phyloP scores from a whole-genome alignment of 2,329 filamentous ascomycete genomes.

The Diplodia mutila region DNA sequence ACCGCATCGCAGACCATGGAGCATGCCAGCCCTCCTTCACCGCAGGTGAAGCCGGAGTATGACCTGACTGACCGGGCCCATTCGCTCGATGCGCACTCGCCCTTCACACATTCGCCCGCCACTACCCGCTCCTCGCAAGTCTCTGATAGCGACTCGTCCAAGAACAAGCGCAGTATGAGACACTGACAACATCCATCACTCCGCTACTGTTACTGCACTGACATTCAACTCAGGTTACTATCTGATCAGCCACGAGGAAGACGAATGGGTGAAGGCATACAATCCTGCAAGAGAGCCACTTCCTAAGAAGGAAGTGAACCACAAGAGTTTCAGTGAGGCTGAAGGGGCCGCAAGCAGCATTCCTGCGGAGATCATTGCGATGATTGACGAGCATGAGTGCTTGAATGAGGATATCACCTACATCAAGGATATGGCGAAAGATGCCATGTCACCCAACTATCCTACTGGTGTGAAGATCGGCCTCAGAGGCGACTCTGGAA shows the following conservation, averaged over 20 bases:
- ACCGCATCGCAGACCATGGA: too few species aligned
- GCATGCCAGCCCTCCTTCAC: too few species aligned
- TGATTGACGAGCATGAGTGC: neutral
- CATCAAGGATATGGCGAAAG: neutral
- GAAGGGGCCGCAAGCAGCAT: neutral
- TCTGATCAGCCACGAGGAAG: neutral
- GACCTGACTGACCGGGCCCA: too few species aligned
- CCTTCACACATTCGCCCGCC: too few species aligned
- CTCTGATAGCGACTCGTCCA: too few species aligned
- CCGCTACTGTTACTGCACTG: neutral
- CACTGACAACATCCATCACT: too few species aligned
- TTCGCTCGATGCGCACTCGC: too few species aligned
- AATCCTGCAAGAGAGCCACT: neutral
- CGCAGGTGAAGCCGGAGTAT: too few species aligned
- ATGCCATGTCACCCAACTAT: neutral
- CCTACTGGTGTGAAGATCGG: neutral
- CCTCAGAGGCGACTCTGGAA: neutral
- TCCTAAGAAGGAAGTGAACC: neutral
- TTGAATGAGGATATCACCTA: neutral
- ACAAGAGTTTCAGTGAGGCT: neutral
- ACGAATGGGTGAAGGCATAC: neutral
- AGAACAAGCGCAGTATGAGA: too few species aligned
- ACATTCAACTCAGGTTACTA: neutral
- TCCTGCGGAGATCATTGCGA: neutral
- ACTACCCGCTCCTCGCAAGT: too few species aligned